These are phyloP conservation scores for Myxozyma nipponensis DNA, from an alignment of 805 yeast genomes.

Conservation along the genomic window DNA sequence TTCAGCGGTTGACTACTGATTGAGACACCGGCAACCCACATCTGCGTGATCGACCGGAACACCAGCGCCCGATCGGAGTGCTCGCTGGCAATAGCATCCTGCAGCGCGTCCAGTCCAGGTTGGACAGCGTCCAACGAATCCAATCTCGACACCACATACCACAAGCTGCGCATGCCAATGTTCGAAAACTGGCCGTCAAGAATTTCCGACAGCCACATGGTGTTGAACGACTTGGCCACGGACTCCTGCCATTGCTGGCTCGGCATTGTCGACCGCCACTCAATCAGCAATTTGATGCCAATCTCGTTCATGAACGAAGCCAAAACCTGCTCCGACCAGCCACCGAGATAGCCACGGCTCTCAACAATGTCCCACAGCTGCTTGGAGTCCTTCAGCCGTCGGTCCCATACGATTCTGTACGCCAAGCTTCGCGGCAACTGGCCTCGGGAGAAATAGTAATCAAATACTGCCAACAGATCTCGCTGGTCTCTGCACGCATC, in stretches of 20 bases:
- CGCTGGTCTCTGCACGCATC: slow-evolving; percentile 8
- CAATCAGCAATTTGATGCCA: slow-evolving; percentile 4
- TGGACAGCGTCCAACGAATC: slow-evolving; percentile 16
- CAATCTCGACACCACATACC: slow-evolving; percentile 11
- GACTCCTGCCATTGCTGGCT: slow-evolving; percentile 2
- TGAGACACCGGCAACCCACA: slow-evolving; percentile 22
- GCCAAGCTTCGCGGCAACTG: slow-evolving; percentile 5
- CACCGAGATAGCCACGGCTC: slow-evolving; percentile 4
- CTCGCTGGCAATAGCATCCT: not conserved
- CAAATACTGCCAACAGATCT: slow-evolving; percentile 10
- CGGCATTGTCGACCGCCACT: not conserved
- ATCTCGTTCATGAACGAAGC: slow-evolving; percentile 9
- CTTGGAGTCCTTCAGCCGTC: slow-evolving; percentile 1
- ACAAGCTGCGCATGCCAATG: slow-evolving; percentile 15
- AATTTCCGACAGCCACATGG: slow-evolving; percentile 8
- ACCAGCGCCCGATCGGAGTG: not conserved
- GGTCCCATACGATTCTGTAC: slow-evolving; percentile 11
- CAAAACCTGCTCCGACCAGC: slow-evolving; percentile 15
- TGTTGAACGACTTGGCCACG: slow-evolving; percentile 7
- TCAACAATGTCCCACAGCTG: not conserved
- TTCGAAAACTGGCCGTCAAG: slow-evolving; percentile 14
- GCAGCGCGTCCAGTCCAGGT: slow-evolving; percentile 5
- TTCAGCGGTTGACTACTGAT: slow-evolving; percentile 2
- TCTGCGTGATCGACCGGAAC: slow-evolving; percentile 11
- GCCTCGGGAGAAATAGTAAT: slow-evolving; percentile 14